Base-by-base conservation (phyloP, 2,329 filamentous ascomycete species). In the Plenodomus biglobosus region DNA sequence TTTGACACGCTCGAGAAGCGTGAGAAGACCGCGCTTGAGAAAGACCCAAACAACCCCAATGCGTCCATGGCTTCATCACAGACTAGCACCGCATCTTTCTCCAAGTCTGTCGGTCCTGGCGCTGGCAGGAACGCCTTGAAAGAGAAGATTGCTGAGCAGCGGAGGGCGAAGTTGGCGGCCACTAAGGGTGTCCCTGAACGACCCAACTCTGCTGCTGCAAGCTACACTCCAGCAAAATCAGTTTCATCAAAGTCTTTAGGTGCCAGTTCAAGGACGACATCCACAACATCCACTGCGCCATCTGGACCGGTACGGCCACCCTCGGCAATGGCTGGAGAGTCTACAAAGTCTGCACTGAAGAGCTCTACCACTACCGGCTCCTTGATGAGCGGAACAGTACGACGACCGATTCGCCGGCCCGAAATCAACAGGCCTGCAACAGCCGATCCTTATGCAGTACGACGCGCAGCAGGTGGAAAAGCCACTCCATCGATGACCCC, bases 31-130 rank as follows among this genome's bases (percentile, higher is more conserved):
- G 78, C 92, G 24, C 77, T 99, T 16, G 86, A 92, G 58, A 95
- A 90, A 61, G 89, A 96, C 59, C 79, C 88, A 1, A 81, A 85
- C 64, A 97, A 97, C 62, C 89, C 89, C 8, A 88, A 90, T 66
- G 69, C 74, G 15, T 69, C 70, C 8, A 52, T 82, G 80, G 6
- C 79, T 20, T 61, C 71, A 8, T 75, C 72, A 3, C 83, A 55
- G 80, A 81, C 64, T 78, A 82, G 73, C 46, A 49, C 56, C 17
- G 42, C 66, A 1, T 62, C 64, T 1, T 71, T 72, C 47, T 72
- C 69, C 4, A 80, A 80, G 27, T 72, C 74, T 24, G 73, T 77
- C 13, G 80, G 83, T 3, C 54, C 72, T 17, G 73, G 65, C 35
- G 86, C 65, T 40, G 60, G 65, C 13, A 70, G 80, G 32, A 74